Evolutionary conservation across 208 protist genomes (phyloP), one percentile per base, ranked within the genome.

Genomic region (Balamuthia mandrillaris): DNA sequence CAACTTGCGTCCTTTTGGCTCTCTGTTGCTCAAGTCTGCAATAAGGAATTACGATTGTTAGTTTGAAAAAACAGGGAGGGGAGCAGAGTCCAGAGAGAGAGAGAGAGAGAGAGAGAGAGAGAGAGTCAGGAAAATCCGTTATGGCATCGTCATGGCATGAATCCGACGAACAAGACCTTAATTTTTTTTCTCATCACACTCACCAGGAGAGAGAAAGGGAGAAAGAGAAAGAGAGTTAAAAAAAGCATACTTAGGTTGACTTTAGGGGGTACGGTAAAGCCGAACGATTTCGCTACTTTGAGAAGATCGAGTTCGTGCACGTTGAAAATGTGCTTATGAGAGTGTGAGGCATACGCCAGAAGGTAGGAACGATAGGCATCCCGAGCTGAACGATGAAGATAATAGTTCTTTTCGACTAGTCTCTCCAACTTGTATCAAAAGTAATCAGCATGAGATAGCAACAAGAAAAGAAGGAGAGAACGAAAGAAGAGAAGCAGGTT

Each of bases 321-420:
- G 81, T 99, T 93, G 90, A 99, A 99, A 41, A 99, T 98, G 86
- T 99, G 96, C 90, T 99, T 99, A 42, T 99, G 92, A 84, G 96
- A 95, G 79, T 98, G 97, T 68, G 96, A 97, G 65, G 97, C 98
- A 92, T 99, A 99, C 74, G 96, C 94, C 66, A 98, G 95, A 79
- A 99, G 91, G 88, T 99, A 99, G 37, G 94, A 96, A 65, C 97
- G 96, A 91, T 99, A 99, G 14, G 96, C 98, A 84, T 99, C 97
- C 27, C 95, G 91, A 10, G 98, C 98, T 3, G 93, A 95, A 31
- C 96, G 95, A 87, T 98, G 93, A 27, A 99, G 92, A 91, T 99
- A 99, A 92, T 99, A 99, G 93, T 99, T 99, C 78, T 98, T 95
- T 66, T 88, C 92, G 21, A 99, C 95, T 1, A 99, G 90, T 84